A percentile compares a stretch with the other conserved stretches of the same genome.
These are phyloP conservation scores for Suhomyces canberraensis DNA, from an alignment of 805 yeast species.

Conservation along the genomic window DNA sequence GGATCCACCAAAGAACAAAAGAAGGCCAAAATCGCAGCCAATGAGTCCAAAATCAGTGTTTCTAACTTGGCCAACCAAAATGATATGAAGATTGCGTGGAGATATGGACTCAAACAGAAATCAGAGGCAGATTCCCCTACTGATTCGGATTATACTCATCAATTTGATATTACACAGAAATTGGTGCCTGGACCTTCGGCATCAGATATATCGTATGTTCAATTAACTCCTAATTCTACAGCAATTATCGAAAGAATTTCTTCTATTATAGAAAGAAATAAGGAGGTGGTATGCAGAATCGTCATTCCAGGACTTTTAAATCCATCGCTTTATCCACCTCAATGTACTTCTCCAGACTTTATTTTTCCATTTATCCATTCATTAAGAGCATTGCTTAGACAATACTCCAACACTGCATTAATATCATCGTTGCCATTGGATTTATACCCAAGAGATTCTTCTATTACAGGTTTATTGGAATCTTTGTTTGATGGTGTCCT, in stretches of 20 bases:
- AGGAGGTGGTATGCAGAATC: constrained; percentile 55
- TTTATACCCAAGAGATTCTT: constrained; percentile 54
- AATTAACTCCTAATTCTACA: constrained; percentile 22
- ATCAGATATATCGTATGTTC: constrained; percentile 58
- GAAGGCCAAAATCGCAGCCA: constrained; percentile 51
- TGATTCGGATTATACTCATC: constrained; percentile 54
- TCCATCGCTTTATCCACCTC: constrained; percentile 68
- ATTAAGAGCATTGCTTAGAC: constrained; percentile 51
- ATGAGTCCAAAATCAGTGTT: constrained; percentile 65
- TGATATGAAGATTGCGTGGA: constrained; percentile 89
- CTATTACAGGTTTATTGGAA: constrained; percentile 51
- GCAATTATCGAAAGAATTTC: constrained; percentile 41
- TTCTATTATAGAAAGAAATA: constrained; percentile 33
- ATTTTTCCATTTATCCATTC: constrained; percentile 61
- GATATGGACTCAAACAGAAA: constrained; percentile 58
- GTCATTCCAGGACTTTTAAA: constrained; percentile 75
- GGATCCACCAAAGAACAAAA: constrained; percentile 67
- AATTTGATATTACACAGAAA: constrained; percentile 75
- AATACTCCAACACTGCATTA: constrained; percentile 47
- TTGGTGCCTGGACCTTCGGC: constrained; percentile 63
- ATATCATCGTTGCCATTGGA: constrained; percentile 60
- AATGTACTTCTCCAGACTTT: constrained; percentile 41
- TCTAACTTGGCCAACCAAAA: constrained; percentile 48
- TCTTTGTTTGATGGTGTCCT: constrained; percentile 62
- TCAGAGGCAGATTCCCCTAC: constrained; percentile 21